Evolutionary conservation across 2,329 filamentous ascomycete genomes (phyloP).

Genomic region (Fulvia fulva): DNA sequence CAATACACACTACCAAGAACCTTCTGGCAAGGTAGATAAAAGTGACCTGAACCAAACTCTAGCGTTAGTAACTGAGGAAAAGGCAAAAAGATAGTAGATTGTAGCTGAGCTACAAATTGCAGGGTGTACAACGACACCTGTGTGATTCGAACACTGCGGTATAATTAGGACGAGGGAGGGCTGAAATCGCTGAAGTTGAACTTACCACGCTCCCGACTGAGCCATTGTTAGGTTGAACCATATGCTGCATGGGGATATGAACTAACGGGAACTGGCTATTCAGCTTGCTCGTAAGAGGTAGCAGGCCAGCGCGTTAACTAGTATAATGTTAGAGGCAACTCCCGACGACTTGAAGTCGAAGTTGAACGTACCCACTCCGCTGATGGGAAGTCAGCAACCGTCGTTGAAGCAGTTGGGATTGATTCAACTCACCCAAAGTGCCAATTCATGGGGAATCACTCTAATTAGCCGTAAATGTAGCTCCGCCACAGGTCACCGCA

Average conservation of each 20-base stretch:
- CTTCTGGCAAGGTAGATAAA: no score
- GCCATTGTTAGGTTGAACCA: neutral
- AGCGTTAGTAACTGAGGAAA: no score
- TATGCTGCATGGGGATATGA: neutral
- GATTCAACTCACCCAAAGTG: slow-evolving; percentile 8
- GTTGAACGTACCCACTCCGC: slow-evolving; percentile 7
- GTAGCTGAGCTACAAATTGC: no score
- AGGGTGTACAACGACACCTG: slow-evolving; percentile 12
- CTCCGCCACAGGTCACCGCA: no score
- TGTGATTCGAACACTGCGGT: slow-evolving; percentile 19
- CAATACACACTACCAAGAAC: no score
- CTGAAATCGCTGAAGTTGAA: neutral
- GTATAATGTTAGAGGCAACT: neutral
- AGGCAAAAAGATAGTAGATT: no score
- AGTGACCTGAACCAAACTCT: no score
- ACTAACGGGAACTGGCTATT: slow-evolving; percentile 18
- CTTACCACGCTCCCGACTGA: slow-evolving; percentile 9
- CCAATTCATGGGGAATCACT: neutral
- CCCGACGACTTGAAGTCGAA: neutral
- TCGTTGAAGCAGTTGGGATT: neutral
- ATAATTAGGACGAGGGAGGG: no score
- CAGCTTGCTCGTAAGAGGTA: slow-evolving; percentile 2
- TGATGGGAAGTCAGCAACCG: no score
- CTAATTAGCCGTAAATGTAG: neutral
- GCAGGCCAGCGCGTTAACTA: slow-evolving; percentile 11